phyloP scores from a whole-genome alignment of 169 alveolate species.

The Plasmodium vivax region DNA sequence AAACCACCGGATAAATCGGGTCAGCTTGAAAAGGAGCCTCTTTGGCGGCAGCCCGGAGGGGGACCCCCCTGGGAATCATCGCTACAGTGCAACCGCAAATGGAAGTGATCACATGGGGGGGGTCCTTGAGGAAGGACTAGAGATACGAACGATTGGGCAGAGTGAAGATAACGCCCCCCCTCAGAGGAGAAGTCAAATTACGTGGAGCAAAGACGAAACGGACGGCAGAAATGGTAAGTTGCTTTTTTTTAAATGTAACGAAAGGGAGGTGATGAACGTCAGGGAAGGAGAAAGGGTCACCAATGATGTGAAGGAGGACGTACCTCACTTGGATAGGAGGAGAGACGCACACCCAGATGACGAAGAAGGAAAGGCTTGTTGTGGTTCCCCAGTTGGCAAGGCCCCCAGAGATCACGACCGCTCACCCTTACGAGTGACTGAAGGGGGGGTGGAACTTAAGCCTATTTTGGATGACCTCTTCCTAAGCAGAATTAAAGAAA shows the following conservation, averaged over 20 bases:
- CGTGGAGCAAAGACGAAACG: background rate
- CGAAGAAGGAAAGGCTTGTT: background rate
- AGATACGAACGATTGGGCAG: background rate
- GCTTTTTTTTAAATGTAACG: background rate
- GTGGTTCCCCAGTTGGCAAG: background rate
- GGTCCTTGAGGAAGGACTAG: background rate
- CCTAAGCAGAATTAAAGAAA: conserved; percentile 14
- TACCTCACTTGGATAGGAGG: background rate
- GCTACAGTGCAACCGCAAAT: background rate
- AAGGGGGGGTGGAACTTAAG: background rate
- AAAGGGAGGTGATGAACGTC: background rate
- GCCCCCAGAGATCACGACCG: background rate
- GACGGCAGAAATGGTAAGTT: background rate
- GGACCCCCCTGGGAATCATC: background rate
- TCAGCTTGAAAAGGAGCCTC: background rate
- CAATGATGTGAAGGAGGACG: background rate
- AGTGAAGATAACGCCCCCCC: background rate
- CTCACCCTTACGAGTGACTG: background rate
- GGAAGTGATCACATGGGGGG: background rate
- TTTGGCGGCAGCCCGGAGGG: background rate
- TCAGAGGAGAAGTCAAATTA: background rate
- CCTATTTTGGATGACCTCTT: background rate
- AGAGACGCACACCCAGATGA: background rate
- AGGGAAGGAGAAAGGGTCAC: background rate
- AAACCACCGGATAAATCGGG: conserved; percentile 28